Evolutionary conservation across 2,329 filamentous ascomycete species (phyloP).

Genomic region (Microcyclosporella mali): DNA sequence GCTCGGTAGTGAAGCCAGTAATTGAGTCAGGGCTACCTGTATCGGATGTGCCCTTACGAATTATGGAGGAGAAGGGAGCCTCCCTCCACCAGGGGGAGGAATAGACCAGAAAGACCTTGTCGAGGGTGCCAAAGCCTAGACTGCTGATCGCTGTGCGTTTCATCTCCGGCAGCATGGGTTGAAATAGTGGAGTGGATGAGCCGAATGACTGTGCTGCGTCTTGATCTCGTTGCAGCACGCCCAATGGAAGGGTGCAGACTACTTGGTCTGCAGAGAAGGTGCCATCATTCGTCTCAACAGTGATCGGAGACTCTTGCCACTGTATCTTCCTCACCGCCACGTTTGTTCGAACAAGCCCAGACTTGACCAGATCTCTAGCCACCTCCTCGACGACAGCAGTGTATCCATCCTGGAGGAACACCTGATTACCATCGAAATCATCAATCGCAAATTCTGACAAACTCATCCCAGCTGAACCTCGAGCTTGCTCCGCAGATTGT

Average conservation of each 20-base stretch:
- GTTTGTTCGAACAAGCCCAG: constrained; percentile 8
- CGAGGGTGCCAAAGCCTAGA: constrained; percentile 23
- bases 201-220: not conserved
- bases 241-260: constrained; percentile 21
- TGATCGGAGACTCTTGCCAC: constrained; percentile 14
- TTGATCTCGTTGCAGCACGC: constrained; percentile 17
- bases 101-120: constrained; percentile 23
- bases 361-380: constrained; percentile 13
- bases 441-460: constrained; percentile 24
- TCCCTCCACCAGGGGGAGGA: constrained; percentile 18
- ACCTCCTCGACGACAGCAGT: constrained; percentile 18
- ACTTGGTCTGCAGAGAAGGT: constrained; percentile 16
- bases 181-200: constrained; percentile 12
- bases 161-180: constrained; percentile 13
- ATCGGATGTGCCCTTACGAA: not conserved
- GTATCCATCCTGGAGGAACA: constrained; percentile 24
- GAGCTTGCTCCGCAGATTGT: constrained; percentile 18
- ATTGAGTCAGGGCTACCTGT: constrained; percentile 11
- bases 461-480: constrained; percentile 13
- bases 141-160: constrained; percentile 13
- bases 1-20: constrained; percentile 20
- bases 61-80: constrained; percentile 16
- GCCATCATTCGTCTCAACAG: constrained; percentile 9
- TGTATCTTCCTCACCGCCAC: constrained; percentile 12
- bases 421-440: constrained; percentile 24